Base-by-base conservation (phyloP, 2,329 filamentous ascomycete genomes). In the Trichoderma arundinaceum region DNA sequence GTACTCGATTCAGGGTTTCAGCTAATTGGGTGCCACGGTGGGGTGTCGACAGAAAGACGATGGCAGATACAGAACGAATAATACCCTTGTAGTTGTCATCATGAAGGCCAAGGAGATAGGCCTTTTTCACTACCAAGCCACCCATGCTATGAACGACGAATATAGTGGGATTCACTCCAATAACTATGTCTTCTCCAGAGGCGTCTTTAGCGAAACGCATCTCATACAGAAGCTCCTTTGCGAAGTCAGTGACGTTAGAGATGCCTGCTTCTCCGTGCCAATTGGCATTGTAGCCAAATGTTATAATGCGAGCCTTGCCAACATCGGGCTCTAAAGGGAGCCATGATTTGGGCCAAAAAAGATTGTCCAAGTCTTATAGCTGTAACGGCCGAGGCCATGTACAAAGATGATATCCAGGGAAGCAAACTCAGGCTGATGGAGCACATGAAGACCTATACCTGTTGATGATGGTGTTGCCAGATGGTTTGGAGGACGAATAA, bases 131-230 rank as follows among this genome's bases (percentile, higher is more conserved):
- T 1, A 65, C 43, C 22, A 46, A 52, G 2, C 63, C 63, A 3
- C 63, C 63, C 35, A 65, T 49, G 28, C 63, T 59, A 33, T 65
- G 63, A 22, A 56, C 53, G 3, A 65, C 63, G 15, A 65, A 52
- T 2, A 65, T 53, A 15, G 59, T 65, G 2, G 39, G 53, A 35
- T 46, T 58, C 13, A 5, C 9, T 4, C 60, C 43, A 8, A 51
- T 32, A 2, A 33, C 33, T 13, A 53, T 53, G 13, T 53, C 51
- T 13, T 28, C 17, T 17, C 22, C 62, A 22, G 63, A 65, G 6
- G 53, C 10, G 32, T 22, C 17, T 19, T 65, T 65, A 10, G 51
- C 10, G 33, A 53, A 53, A 33, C 52, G 52, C 53, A 65, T 49
- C 22, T 65, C 62, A 10, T 38, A 33, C 8, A 65, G 28, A 8